Evolutionary conservation across 2,329 filamentous ascomycete genomes (phyloP).

Genomic region (Colletotrichum sp.): DNA sequence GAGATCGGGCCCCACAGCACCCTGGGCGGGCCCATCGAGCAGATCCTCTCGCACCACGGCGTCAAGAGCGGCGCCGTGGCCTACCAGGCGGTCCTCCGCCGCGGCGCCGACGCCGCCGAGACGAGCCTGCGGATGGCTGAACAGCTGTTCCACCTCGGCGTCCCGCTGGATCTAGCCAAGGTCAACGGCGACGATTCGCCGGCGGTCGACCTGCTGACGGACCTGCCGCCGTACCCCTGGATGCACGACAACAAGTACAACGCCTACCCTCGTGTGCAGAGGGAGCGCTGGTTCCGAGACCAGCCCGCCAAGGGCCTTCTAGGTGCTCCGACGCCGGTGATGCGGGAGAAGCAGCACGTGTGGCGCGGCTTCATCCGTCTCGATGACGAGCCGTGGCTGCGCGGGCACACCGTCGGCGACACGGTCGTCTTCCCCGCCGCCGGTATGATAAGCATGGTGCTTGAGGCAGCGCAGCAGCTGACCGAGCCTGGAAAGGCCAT

Average conservation of each 20-base stretch:
- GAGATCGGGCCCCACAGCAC: conserved; percentile 33
- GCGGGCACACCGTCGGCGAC: conserved; percentile 45
- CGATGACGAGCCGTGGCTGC: conserved; percentile 36
- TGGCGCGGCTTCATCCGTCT: conserved; percentile 4
- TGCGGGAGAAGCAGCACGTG: conserved; percentile 31
- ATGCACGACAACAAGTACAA: neutral
- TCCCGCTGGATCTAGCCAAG: neutral
- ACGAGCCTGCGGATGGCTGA: conserved; percentile 46
- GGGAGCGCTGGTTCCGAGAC: neutral
- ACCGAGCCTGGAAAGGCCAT: neutral
- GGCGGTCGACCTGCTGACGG: neutral
- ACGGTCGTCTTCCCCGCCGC: conserved; percentile 39
- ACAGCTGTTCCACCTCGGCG: neutral
- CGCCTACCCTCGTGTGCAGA: neutral
- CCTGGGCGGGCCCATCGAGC: conserved; percentile 30
- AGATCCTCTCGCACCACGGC: conserved; percentile 23
- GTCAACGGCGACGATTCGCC: neutral
- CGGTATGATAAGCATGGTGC: conserved; percentile 39
- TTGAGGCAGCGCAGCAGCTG: conserved; percentile 12
- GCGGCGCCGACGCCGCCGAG: conserved; percentile 21
- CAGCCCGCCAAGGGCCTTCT: neutral
- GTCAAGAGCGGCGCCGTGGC: neutral
- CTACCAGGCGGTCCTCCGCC: neutral
- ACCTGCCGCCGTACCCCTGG: conserved; percentile 12
- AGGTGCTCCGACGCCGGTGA: conserved; percentile 31